phyloP scores from a whole-genome alignment of 2,329 filamentous ascomycete genomes.

The Xenoacremonium recifei region DNA sequence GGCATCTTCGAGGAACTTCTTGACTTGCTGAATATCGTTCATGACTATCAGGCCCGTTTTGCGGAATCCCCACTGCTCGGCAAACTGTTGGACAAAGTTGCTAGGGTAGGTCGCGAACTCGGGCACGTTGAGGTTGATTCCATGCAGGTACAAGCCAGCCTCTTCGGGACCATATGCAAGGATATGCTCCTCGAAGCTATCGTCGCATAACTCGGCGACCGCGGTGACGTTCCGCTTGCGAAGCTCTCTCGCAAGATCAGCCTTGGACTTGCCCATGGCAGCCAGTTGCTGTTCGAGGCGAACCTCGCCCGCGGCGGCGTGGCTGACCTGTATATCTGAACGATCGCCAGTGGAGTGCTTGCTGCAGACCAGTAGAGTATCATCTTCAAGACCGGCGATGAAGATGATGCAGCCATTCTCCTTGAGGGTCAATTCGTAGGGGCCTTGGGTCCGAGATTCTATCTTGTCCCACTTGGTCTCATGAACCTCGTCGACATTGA shows the following conservation, averaged over 20 bases:
- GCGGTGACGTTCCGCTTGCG: slow-evolving; percentile 84
- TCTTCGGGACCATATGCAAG: slow-evolving; percentile 79
- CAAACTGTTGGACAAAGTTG: slow-evolving; percentile 81
- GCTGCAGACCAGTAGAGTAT: slow-evolving; percentile 91
- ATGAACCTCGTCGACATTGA: slow-evolving; percentile 82
- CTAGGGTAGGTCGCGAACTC: slow-evolving; percentile 87
- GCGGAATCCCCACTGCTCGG: slow-evolving; percentile 88
- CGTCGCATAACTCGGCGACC: slow-evolving; percentile 94
- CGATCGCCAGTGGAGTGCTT: slow-evolving; percentile 92
- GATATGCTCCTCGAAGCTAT: slow-evolving; percentile 95
- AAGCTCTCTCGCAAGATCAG: slow-evolving; percentile 75
- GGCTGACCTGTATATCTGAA: slow-evolving; percentile 69
- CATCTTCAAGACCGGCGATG: slow-evolving; percentile 86
- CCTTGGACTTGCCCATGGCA: slow-evolving; percentile 72
- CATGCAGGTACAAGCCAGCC: slow-evolving; percentile 91
- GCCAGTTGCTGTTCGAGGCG: slow-evolving; percentile 80
- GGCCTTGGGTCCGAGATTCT: slow-evolving; percentile 70
- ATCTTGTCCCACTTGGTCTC: slow-evolving; percentile 85
- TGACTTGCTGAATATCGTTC: slow-evolving; percentile 71
- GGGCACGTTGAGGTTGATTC: slow-evolving; percentile 93
- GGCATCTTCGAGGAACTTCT: slow-evolving; percentile 76
- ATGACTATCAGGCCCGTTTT: slow-evolving; percentile 80
- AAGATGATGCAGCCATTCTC: slow-evolving; percentile 99
- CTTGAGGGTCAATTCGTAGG: slow-evolving; percentile 94
- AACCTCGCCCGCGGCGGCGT: slow-evolving; percentile 78